Evolutionary conservation across 2,329 filamentous ascomycete species (phyloP).

Genomic region (Fusarium circinatum): DNA sequence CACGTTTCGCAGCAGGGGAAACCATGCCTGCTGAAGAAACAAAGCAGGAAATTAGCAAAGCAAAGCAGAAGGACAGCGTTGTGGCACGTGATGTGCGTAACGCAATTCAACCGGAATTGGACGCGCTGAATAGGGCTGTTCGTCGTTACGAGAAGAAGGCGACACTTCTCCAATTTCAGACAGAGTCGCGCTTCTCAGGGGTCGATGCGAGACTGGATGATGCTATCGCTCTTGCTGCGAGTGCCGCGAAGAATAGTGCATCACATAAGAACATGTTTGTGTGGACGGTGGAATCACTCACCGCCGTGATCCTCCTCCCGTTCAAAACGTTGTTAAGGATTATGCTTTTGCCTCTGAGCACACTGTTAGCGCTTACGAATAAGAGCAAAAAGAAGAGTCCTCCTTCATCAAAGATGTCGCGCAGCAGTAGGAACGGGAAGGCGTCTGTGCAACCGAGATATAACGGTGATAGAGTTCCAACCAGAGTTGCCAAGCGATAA

Average conservation of each 20-base stretch:
- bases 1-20: constrained; percentile 51
- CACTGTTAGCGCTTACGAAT: constrained; percentile 50
- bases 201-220: constrained; percentile 80
- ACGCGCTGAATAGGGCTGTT: constrained; percentile 88
- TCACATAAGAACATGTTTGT: constrained; percentile 50
- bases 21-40: constrained; percentile 41
- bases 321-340: constrained; percentile 53
- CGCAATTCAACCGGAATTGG: constrained; percentile 81
- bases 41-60: constrained; percentile 47
- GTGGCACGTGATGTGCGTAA: constrained; percentile 69
- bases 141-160: constrained; percentile 92
- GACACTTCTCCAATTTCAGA: constrained; percentile 77
- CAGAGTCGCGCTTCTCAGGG: constrained; percentile 77
- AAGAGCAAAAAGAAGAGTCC: constrained; percentile 46
- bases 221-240: constrained; percentile 81
- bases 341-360: constrained; percentile 56
- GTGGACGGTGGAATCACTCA: constrained; percentile 52
- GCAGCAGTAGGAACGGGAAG: constrained; percentile 41
- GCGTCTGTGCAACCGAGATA: constrained; percentile 46
- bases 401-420: constrained; percentile 34
- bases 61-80: constrained; percentile 56
- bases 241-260: constrained; percentile 67
- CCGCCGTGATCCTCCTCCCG: constrained; percentile 53
- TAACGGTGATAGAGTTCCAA: constrained; percentile 50
- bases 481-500: constrained; percentile 47